phyloP scores from a whole-genome alignment of 495 filamentous ascomycete genomes.

The Trichocladium antarcticum region DNA sequence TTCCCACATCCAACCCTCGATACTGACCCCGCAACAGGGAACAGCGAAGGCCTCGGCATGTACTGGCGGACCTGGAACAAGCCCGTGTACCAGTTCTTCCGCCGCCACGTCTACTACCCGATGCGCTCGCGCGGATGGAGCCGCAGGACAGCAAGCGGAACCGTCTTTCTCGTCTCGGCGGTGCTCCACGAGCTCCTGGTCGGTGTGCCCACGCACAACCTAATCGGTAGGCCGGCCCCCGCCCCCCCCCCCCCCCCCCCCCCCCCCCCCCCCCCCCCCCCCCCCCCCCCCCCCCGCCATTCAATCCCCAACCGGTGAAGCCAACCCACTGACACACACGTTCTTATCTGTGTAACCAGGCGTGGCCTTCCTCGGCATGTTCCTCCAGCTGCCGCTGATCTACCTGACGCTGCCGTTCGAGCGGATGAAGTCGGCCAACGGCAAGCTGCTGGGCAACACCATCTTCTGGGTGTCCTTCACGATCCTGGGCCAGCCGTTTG shows the following conservation, averaged over 20 bases:
- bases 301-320: background rate
- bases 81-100: constrained; percentile 93
- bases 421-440: constrained; percentile 60
- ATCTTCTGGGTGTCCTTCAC: constrained; percentile 97
- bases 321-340: background rate
- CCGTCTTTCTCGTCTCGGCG: constrained; percentile 78
- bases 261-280: background rate
- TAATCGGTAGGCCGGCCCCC: constrained; percentile 52
- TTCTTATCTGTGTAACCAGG: constrained; percentile 35
- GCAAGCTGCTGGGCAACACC: constrained; percentile 70
- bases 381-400: constrained; percentile 83
- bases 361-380: constrained; percentile 87
- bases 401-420: constrained; percentile 65
- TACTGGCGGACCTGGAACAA: constrained; percentile 99
- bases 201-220: constrained; percentile 89
- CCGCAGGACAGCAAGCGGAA: constrained; percentile 51
- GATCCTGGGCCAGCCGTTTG: constrained; percentile 84
- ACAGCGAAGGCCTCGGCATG: constrained; percentile 66
- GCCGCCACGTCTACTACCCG: constrained; percentile 78
- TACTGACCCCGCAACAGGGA: constrained; percentile 36
- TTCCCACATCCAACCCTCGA: background rate
- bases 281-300: background rate
- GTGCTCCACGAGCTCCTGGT: constrained; percentile 86
- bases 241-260: background rate
- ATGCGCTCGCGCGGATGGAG: constrained; percentile 72